Conservation (phyloP, 2,329 filamentous ascomycete species). For the Calonectria hawksworthii region DNA sequence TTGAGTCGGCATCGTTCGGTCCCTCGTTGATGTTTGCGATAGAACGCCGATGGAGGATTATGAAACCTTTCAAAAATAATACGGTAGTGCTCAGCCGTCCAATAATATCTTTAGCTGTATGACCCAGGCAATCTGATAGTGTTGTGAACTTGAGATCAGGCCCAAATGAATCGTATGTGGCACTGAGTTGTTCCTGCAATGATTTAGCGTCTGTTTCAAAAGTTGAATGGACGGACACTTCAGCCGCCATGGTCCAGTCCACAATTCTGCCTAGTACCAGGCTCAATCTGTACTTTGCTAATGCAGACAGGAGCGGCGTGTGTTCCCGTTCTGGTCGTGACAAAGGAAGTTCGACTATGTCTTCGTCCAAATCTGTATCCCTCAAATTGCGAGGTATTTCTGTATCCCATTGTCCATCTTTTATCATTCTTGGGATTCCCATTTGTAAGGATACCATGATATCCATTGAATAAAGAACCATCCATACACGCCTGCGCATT, state of each 20-base stretch:
- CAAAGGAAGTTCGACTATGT: not conserved
- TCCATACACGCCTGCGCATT: slow-evolving; percentile 6
- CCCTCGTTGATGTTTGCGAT: not conserved
- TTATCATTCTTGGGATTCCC: slow-evolving; percentile 4
- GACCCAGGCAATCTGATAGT: not conserved
- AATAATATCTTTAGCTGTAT: not conserved
- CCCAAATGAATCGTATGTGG: not conserved
- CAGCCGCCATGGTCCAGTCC: not conserved
- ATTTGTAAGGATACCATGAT: not conserved
- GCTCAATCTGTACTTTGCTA: not conserved
- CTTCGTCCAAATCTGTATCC: not conserved
- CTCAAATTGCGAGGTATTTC: not conserved
- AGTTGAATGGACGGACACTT: not conserved
- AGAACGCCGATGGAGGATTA: not conserved
- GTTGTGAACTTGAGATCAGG: not conserved
- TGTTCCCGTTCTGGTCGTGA: not conserved
- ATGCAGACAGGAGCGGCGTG: not conserved
- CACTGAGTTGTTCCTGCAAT: not conserved
- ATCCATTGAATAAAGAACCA: not conserved
- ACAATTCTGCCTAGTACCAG: not conserved
- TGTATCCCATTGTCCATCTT: slow-evolving; percentile 1
- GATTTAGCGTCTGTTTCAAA: not conserved
- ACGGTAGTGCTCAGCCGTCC: not conserved
- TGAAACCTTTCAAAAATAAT: not conserved
- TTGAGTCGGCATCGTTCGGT: not conserved